Percentiles rank a stretch among this genome's conserved stretches.
phyloP scores from a whole-genome alignment of 2,329 filamentous ascomycete genomes.

The Westerdykella sp. region DNA sequence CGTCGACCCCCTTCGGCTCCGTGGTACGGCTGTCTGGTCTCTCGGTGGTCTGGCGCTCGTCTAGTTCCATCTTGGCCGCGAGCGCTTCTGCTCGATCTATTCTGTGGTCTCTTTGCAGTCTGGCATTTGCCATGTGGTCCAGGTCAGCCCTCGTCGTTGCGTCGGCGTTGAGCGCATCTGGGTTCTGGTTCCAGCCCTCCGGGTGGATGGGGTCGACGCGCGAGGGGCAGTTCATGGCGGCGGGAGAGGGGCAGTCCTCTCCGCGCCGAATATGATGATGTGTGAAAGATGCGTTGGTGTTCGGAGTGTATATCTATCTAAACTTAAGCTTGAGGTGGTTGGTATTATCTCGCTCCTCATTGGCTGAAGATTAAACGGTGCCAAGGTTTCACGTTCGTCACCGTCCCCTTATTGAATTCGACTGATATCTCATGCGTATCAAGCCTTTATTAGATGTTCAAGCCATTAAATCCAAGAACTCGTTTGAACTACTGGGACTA shows the following conservation, averaged over 20 bases:
- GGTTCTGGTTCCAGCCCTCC: conserved; percentile 57
- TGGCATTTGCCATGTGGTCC: conserved; percentile 54
- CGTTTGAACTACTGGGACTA: too few species aligned
- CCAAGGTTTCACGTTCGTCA: too few species aligned
- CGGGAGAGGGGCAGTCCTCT: neutral
- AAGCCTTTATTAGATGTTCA: too few species aligned
- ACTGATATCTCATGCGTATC: too few species aligned
- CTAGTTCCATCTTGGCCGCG: conserved; percentile 7
- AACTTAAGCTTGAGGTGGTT: too few species aligned
- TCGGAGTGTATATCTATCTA: too few species aligned
- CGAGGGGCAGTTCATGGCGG: conserved; percentile 59
- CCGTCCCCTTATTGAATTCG: too few species aligned
- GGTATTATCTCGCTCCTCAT: too few species aligned
- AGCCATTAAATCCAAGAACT: too few species aligned
- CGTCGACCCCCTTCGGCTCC: conserved; percentile 3
- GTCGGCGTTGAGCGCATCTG: conserved; percentile 52
- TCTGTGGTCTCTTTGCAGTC: conserved; percentile 43
- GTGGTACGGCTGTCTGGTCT: conserved; percentile 1
- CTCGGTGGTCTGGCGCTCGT: conserved; percentile 4
- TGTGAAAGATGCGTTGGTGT: neutral
- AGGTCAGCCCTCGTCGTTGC: conserved; percentile 57
- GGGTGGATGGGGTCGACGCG: conserved; percentile 50
- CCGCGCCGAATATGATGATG: neutral
- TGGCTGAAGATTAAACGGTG: too few species aligned
- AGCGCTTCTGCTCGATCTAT: conserved; percentile 15